phyloP scores from a whole-genome alignment of 345 rosid species.

The Aurinia saxatilis region DNA sequence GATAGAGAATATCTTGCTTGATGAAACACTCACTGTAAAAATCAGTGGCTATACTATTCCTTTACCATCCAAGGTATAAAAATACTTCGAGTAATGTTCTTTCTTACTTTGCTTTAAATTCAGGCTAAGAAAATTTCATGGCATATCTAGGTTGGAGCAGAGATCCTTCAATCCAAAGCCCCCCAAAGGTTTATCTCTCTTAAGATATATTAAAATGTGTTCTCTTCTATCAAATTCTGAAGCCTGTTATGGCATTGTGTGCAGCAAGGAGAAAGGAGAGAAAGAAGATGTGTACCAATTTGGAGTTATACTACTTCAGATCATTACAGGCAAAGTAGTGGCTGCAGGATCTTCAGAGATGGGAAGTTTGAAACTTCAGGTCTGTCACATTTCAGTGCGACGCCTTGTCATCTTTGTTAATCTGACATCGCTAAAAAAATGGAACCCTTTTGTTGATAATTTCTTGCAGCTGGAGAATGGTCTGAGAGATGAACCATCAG shows the following conservation, averaged over 20 bases:
- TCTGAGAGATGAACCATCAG: conserved; percentile 52
- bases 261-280: conserved; percentile 45
- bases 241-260: not conserved
- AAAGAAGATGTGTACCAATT: conserved; percentile 86
- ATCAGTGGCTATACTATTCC: conserved; percentile 64
- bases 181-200: conserved; percentile 4
- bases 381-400: conserved; percentile 7
- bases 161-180: conserved; percentile 29
- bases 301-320: conserved; percentile 61
- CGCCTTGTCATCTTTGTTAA: not conserved
- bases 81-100: not conserved
- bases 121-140: not conserved
- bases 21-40: conserved; percentile 70
- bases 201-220: not conserved
- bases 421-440: not conserved
- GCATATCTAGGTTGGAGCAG: conserved; percentile 46
- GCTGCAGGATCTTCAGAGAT: conserved; percentile 38
- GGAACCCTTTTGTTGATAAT: not conserved
- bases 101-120: not conserved
- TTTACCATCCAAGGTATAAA: conserved; percentile 54
- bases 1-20: conserved; percentile 64
- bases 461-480: conserved; percentile 48
- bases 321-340: conserved; percentile 55
- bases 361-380: conserved; percentile 52
- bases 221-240: not conserved